phyloP scores from a whole-genome alignment of 805 yeast species.

The Candida tallmaniae region DNA sequence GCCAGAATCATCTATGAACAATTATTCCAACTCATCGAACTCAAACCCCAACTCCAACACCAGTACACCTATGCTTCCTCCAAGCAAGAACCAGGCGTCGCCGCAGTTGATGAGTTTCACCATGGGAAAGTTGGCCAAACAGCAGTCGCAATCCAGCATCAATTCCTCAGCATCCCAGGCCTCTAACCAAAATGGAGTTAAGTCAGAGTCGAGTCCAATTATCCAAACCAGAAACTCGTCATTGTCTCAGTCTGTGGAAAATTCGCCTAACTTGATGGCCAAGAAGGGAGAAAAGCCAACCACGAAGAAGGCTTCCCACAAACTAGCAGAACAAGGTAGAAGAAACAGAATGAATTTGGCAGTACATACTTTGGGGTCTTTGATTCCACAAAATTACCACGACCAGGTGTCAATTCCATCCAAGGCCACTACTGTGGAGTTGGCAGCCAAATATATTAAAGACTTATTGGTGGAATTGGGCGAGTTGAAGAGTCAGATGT shows the following conservation, averaged over 20 bases:
- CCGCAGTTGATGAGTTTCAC: conserved; percentile 45
- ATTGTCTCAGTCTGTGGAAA: conserved; percentile 13
- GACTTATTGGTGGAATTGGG: conserved; percentile 29
- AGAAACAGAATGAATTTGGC: conserved; percentile 90
- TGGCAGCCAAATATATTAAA: conserved; percentile 69
- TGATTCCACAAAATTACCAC: conserved; percentile 61
- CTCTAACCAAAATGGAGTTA: neutral
- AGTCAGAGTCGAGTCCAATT: conserved; percentile 7
- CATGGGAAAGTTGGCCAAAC: conserved; percentile 42
- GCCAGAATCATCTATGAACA: conserved; percentile 20
- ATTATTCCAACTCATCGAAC: conserved; percentile 1
- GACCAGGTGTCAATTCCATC: conserved; percentile 66
- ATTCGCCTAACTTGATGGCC: conserved; percentile 18
- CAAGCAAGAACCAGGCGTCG: conserved; percentile 20
- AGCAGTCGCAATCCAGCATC: conserved; percentile 10
- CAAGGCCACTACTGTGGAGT: conserved; percentile 92
- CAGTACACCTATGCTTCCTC: conserved; percentile 35
- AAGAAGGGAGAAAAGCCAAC: conserved; percentile 20
- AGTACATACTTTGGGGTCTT: conserved; percentile 62
- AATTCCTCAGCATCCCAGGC: neutral
- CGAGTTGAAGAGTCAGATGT: conserved; percentile 6
- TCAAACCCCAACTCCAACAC: conserved; percentile 6
- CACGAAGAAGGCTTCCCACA: conserved; percentile 70
- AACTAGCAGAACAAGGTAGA: conserved; percentile 94
- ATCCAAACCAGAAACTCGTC: conserved; percentile 13